Base-by-base conservation (phyloP, 2,329 filamentous ascomycete genomes). In the Lecanicillium sp. region DNA sequence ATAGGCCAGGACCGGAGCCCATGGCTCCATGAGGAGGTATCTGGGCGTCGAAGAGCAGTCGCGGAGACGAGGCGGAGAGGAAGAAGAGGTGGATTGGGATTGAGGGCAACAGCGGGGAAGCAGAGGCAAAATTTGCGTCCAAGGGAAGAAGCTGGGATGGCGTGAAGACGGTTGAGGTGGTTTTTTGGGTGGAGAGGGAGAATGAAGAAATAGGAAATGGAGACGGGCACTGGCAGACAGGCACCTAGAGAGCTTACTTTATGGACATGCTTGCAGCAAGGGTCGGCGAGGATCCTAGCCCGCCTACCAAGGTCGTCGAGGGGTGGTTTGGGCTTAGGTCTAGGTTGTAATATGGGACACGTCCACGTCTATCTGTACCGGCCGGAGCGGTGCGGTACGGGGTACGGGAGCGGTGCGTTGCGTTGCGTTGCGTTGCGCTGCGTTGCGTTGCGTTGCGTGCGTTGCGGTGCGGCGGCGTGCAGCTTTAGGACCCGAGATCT, bases 191-290 rank as follows among this genome's bases (percentile, higher is more conserved):
- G 47, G 39, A 35, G 48, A 45, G 17, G 26, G 38, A 32, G 46
- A 37, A 44, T 44, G 44, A 50, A 50, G 43, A 46, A 43, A 27
- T 29, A 45, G 49, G 45, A 48, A 52, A 46, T 43, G 48, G 44
- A 27, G 40, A 35, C 17, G 32, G 12, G 32, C 32, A 35, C n/a
- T 15, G n/a, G n/a, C n/a, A n/a, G n/a, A 40, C 32, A 27, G 20
- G 40, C 21, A 19, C 33, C 32, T 15, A 41, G 23, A 33, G 33
- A 43, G 69, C 70, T 70, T 69, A 76, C 73, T 76, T 76, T 72
- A 76, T 74, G 62, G 73, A 76, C 73, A 76, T 76, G 62, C 61
- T 70, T 59, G 60, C 57, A 52, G 60, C 61, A 58, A 63, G 58
- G 61, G 63, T 62, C 37, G 38, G 37, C 37, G 44, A 50, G 27